These are phyloP conservation scores for Saccharum officinarum DNA, from an alignment of 176 grass and related monocot species.

Conservation along the genomic window DNA sequence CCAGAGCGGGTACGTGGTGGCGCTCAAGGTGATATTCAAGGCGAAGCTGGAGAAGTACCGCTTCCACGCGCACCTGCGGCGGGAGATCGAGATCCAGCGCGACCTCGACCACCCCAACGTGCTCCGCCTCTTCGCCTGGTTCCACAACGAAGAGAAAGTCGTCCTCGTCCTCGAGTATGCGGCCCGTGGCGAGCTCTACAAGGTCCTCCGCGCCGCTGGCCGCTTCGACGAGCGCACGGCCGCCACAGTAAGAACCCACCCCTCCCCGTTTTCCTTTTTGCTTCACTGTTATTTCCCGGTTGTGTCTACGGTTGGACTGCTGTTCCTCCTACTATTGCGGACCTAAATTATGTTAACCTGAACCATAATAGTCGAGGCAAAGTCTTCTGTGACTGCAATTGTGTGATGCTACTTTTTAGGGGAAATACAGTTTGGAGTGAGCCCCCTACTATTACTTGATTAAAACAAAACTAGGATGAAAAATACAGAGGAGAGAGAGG, in stretches of 20 bases:
- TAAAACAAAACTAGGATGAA: no score
- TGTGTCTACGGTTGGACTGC: no score
- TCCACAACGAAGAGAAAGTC: slow-evolving; percentile 68
- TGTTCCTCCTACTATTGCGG: no score
- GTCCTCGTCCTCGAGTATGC: slow-evolving; percentile 90
- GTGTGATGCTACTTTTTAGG: no score
- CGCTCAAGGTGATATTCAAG: slow-evolving; percentile 84
- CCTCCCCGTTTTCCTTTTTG: no score
- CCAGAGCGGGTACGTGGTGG: slow-evolving; percentile 87
- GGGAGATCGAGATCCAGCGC: slow-evolving; percentile 91
- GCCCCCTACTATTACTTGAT: no score
- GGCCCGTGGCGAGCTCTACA: slow-evolving; percentile 71
- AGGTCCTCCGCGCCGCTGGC: slow-evolving; percentile 60
- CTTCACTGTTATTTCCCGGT: no score
- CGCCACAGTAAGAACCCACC: slow-evolving; percentile 48
- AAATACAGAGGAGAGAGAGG: no score
- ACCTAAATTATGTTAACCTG: no score
- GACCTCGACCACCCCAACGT: slow-evolving; percentile 87
- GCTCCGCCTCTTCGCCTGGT: slow-evolving; percentile 92
- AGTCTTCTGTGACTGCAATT: no score
- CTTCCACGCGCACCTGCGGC: slow-evolving; percentile 63
- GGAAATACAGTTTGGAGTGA: no score
- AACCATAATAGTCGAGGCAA: no score
- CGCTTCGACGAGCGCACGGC: slow-evolving; percentile 67
- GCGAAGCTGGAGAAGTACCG: slow-evolving; percentile 86